Evolutionary conservation across 768 basidiomycete genomes (phyloP), one percentile per base, ranked within the genome.

Genomic region (Leccinum sublutescens): DNA sequence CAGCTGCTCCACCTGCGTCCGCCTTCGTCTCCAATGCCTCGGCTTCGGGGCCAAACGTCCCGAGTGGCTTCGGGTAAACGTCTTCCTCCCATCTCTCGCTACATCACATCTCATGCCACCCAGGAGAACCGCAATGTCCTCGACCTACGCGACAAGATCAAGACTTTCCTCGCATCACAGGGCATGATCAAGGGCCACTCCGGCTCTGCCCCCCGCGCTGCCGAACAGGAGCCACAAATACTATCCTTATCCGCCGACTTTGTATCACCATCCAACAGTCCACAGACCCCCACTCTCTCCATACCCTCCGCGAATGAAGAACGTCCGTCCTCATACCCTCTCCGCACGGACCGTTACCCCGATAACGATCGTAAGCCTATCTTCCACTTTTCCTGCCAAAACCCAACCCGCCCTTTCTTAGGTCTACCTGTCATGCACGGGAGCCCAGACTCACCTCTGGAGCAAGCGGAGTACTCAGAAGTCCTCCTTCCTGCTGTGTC

Each of bases 161-260:
- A 92, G 76, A 74, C 76, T 1, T 89, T 90, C 67, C 80, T 93
- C 23, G 88, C 88, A 0, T 82, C 88, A 0, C 89, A 92, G 71
- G 91, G 91, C 51, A 90, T 92, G 89, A 92, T 93, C 74, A 93
- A 93, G 74, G 91, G 91, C 29, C 90, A 92, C 66, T 88, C 91
- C 19, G 87, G 87, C 57, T 76, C 86, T 27, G 86, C 83, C 2
- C 79, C 87, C 19, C 85, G 86, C 48, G 73, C 77, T 21, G 67
- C 77, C 36, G 86, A 86, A 2, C 81, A 81, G 17, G 85, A 84
- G 34, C 81, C 79, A 14, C 81, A 80, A 49, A 78, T 86, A 57
- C 78, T 90, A 3, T 21, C 62, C 72, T 77, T 66, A 74, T 88
- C 68, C 65, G 75, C 62, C 76, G 74, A 76, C 45, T 79, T 77